phyloP scores from a whole-genome alignment of 768 basidiomycete genomes.

The Suillus discolor region DNA sequence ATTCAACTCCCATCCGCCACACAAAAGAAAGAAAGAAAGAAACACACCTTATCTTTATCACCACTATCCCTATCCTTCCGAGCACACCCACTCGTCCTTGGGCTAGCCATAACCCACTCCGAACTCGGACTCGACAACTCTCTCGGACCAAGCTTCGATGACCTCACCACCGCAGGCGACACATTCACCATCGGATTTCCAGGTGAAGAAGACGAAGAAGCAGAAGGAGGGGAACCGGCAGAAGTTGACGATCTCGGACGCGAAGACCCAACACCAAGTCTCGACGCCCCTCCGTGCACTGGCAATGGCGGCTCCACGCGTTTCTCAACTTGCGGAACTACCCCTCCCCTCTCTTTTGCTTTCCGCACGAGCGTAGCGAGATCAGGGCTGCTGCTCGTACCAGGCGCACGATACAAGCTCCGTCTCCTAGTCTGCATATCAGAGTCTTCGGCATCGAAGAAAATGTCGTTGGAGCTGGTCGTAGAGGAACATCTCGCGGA shows the following conservation, averaged over 20 bases:
- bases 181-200: conserved; percentile 38
- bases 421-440: conserved; percentile 77
- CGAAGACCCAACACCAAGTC: conserved; percentile 14
- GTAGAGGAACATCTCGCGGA: conserved; percentile 41
- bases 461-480: conserved; percentile 59
- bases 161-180: conserved; percentile 31
- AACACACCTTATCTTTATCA: conserved; percentile 52
- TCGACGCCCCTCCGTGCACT: not conserved
- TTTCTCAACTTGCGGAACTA: conserved; percentile 37
- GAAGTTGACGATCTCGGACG: conserved; percentile 49
- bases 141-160: conserved; percentile 22
- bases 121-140: conserved; percentile 39
- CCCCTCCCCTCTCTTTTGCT: conserved; percentile 68
- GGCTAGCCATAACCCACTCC: conserved; percentile 53
- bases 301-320: conserved; percentile 50
- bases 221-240: conserved; percentile 29
- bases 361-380: conserved; percentile 85
- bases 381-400: conserved; percentile 91
- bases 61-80: conserved; percentile 27
- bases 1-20: conserved; percentile 1
- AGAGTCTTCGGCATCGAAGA: conserved; percentile 64
- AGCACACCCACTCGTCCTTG: conserved; percentile 39
- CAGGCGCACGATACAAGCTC: conserved; percentile 85
- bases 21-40: conserved; percentile 5
- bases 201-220: conserved; percentile 19